Evolutionary conservation across 176 grass and related monocot species (phyloP).

Genomic region (Luzula sylvatica): DNA sequence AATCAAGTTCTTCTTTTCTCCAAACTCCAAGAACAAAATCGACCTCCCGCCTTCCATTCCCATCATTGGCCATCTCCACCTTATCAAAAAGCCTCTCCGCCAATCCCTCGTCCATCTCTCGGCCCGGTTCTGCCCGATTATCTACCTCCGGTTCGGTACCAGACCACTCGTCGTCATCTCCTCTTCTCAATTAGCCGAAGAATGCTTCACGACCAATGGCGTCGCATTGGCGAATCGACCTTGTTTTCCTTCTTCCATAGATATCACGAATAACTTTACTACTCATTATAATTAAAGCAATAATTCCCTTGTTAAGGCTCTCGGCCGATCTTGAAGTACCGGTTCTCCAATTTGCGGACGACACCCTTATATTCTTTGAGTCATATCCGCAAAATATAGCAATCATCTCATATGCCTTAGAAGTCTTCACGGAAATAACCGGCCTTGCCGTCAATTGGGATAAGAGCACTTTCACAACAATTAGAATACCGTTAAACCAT

Average conservation of each 20-base stretch:
- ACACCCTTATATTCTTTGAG: too few species aligned
- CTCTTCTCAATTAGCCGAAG: slow-evolving; percentile 25
- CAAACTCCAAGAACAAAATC: background rate
- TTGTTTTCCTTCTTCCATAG: slow-evolving; percentile 18
- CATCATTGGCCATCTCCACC: slow-evolving; percentile 61
- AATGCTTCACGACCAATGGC: slow-evolving; percentile 54
- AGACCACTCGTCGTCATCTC: slow-evolving; percentile 46
- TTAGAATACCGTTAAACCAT: too few species aligned
- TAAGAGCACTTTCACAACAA: too few species aligned
- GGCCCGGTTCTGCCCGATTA: slow-evolving; percentile 22
- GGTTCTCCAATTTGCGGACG: too few species aligned
- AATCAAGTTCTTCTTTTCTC: background rate
- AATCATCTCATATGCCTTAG: too few species aligned
- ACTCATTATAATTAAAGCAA: too few species aligned
- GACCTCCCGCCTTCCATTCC: slow-evolving; percentile 26
- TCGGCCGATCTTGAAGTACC: too few species aligned
- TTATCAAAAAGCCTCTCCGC: slow-evolving; percentile 43
- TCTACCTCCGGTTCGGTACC: slow-evolving; percentile 41
- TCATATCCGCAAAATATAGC: too few species aligned
- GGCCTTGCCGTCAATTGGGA: too few species aligned
- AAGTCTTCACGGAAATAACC: too few species aligned
- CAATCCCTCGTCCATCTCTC: slow-evolving; percentile 27
- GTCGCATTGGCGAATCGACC: slow-evolving; percentile 35
- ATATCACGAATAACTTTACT: slow-evolving; percentile 30
- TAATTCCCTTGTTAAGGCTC: too few species aligned